A percentile compares a stretch with the other conserved stretches of the same genome.
These are phyloP conservation scores for Silene vulgaris DNA, from an alignment of 179 eudicot genomes.

Conservation along the genomic window DNA sequence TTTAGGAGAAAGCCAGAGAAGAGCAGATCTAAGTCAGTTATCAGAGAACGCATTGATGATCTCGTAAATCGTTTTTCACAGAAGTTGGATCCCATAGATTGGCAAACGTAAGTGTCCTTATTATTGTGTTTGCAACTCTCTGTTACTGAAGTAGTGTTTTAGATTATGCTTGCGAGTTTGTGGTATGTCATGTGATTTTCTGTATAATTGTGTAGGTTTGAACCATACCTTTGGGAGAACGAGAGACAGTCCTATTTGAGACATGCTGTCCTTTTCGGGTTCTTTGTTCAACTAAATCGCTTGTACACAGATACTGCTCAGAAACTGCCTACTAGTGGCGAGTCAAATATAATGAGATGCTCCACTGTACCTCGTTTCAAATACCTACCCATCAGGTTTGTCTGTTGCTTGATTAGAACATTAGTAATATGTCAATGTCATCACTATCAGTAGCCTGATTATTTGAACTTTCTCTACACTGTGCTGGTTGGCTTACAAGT, in stretches of 20 bases:
- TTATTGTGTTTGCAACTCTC: neutral
- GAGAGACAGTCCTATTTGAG: slow-evolving; percentile 88
- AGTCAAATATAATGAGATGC: slow-evolving; percentile 92
- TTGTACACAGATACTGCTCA: slow-evolving; percentile 69
- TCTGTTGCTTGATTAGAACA: slow-evolving; percentile 14
- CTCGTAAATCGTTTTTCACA: slow-evolving; percentile 59
- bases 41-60: slow-evolving; percentile 52
- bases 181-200: slow-evolving; percentile 12
- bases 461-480: neutral
- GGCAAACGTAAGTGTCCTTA: slow-evolving; percentile 71
- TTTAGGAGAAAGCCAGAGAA: slow-evolving; percentile 70
- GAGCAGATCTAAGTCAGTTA: slow-evolving; percentile 52
- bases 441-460: neutral
- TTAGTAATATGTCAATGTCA: slow-evolving; percentile 9
- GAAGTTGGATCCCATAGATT: slow-evolving; percentile 92
- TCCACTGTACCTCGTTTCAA: slow-evolving; percentile 93
- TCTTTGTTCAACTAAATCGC: slow-evolving; percentile 93
- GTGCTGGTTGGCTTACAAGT: neutral
- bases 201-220: slow-evolving; percentile 49
- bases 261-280: slow-evolving; percentile 90
- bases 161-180: neutral
- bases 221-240: slow-evolving; percentile 96
- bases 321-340: slow-evolving; percentile 74
- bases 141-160: neutral
- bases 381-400: slow-evolving; percentile 94